These are phyloP conservation scores for Cercospora janseana DNA, from an alignment of 2,329 filamentous ascomycete species.

Conservation along the genomic window DNA sequence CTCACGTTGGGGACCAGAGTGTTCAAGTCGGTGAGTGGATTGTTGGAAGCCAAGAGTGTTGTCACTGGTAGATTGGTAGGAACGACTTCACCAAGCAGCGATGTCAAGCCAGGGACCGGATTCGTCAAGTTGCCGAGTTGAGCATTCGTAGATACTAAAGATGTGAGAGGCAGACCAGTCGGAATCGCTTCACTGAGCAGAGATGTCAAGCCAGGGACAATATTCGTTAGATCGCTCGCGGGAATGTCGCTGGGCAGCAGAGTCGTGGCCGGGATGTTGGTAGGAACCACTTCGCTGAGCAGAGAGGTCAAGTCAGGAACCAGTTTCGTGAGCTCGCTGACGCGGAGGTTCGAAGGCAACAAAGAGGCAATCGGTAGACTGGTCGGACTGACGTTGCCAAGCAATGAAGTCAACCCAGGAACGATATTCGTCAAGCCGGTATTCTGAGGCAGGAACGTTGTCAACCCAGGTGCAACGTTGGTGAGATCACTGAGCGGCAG, in stretches of 20 bases:
- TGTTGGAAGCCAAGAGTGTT: background rate
- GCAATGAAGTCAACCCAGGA: background rate
- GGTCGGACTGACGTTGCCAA: background rate
- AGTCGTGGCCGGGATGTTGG: no score
- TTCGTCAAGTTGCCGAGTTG: slow-evolving; percentile 6
- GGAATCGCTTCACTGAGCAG: background rate
- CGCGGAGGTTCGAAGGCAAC: background rate
- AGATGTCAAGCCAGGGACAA: background rate
- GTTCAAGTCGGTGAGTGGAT: slow-evolving; percentile 1
- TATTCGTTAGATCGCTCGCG: background rate
- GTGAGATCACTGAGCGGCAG: background rate
- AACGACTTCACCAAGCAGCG: slow-evolving; percentile 1
- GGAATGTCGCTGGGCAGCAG: no score
- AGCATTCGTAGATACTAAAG: slow-evolving; percentile 2
- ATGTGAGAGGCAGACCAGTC: slow-evolving; percentile 1
- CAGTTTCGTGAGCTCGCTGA: background rate
- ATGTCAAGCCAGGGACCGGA: slow-evolving; percentile 6
- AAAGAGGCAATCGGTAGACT: no score
- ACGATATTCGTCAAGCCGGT: background rate
- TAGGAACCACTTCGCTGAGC: background rate
- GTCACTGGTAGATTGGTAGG: background rate
- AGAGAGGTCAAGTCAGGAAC: background rate
- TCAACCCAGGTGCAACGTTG: background rate
- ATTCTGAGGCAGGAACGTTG: background rate
- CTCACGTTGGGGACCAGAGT: slow-evolving; percentile 7